Evolutionary conservation across 106 monocot genomes (phyloP), one percentile per base, ranked within the genome.

Genomic region (Acorus calamus): DNA sequence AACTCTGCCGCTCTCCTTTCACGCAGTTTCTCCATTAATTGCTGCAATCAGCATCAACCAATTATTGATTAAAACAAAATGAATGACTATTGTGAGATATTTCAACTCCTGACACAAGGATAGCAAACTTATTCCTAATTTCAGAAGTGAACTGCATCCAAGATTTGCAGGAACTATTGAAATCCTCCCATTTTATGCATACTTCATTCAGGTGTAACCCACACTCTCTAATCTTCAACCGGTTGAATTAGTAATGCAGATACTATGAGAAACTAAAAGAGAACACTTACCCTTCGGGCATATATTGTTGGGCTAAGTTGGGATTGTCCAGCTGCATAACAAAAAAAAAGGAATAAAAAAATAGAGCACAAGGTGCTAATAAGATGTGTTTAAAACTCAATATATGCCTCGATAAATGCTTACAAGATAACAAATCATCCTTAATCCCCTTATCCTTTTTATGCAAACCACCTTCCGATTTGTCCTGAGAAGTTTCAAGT

Each of bases 1-100:
- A 84, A 71, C 59, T 84, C 84, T 67, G 64, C 46, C 11, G 64
- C 79, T 68, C 81, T 89, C 58, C 62, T 84, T 60, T 73, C 76
- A 44, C 67, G 63, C 44, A 71, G 78, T 76, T 68, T 84, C 64
- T 84, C 84, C 69, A 84, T 76, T 66, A 81, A 64, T 77, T 73
- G 81, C 88, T 89, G 56, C 9, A 67, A 59, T 28, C 28, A 28
- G 28, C 28, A 28, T 28, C 28, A 28, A 28, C 28, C 28, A 28
- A 28, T 28, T 28, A 28, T 28, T 28, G 28, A 28, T 28, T 28
- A 28, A 28, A 28, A 28, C 28, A 28, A 28, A 28, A 28, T 28
- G 28, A 28, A 28, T 28, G 28, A 28, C 28, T 28, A 28, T 28
- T 28, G 28, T 28, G 28, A 1, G 28, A 28, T 0, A 28, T 28